Percentiles rank a stretch among this genome's conserved stretches.
Evolutionary conservation across 2,329 filamentous ascomycete species (phyloP).

Genomic region (Massarina eburnea): DNA sequence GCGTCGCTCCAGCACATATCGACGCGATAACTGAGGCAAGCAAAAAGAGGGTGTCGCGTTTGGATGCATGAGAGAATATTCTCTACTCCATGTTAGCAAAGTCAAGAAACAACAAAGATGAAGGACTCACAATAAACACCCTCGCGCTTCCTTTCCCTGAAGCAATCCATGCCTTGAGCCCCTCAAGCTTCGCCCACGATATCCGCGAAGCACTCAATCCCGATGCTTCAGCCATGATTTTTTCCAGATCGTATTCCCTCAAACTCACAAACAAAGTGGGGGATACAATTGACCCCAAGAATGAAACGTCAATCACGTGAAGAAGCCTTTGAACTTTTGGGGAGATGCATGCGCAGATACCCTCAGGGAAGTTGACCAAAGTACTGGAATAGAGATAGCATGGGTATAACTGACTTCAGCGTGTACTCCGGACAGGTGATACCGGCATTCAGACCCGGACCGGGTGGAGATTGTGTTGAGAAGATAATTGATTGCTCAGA

Average conservation of each 20-base stretch:
- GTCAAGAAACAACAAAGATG: background rate
- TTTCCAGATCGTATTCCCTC: background rate
- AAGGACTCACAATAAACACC: conserved; percentile 2
- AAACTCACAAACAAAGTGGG: background rate
- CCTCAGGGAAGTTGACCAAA: background rate
- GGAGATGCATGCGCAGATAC: background rate
- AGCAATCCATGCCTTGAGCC: background rate
- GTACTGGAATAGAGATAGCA: background rate
- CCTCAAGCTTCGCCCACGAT: background rate
- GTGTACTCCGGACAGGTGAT: background rate
- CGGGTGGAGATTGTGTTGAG: background rate
- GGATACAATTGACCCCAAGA: background rate
- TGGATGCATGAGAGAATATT: conserved; percentile 22
- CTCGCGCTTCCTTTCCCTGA: background rate
- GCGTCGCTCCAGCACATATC: conserved; percentile 22
- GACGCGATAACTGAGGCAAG: conserved; percentile 18
- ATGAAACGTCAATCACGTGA: background rate
- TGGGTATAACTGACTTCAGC: background rate
- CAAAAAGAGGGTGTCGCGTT: conserved; percentile 16
- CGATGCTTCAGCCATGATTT: background rate
- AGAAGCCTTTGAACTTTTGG: background rate
- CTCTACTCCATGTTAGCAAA: conserved; percentile 13
- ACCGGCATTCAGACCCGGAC: background rate
- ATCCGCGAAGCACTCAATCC: background rate
- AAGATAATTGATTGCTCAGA: background rate